These are phyloP conservation scores for Dryas octopetala DNA, from an alignment of 306 rosid genomes.

Conservation along the genomic window DNA sequence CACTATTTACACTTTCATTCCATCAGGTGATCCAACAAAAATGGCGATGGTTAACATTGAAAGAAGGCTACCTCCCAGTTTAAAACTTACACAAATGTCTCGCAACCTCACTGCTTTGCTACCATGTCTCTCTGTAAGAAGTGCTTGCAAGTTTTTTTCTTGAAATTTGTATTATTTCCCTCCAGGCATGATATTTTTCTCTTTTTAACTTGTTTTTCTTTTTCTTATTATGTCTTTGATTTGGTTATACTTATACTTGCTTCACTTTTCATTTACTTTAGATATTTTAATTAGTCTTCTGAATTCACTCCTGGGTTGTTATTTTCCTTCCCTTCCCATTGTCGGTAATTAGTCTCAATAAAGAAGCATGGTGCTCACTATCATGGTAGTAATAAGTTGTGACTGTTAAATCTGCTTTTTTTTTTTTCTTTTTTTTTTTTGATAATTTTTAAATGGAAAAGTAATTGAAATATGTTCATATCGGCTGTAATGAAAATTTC, in stretches of 20 bases:
- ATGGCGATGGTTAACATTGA: constrained; percentile 74
- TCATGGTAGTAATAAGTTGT: too few relatives aligned
- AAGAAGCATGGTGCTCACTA: too few relatives aligned
- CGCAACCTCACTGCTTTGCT: constrained; percentile 63
- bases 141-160: constrained; percentile 16
- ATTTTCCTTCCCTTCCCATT: too few relatives aligned
- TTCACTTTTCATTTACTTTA: not conserved
- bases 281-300: too few relatives aligned
- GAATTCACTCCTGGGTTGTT: too few relatives aligned
- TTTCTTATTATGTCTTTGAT: not conserved
- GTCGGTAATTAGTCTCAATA: too few relatives aligned
- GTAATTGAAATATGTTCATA: too few relatives aligned
- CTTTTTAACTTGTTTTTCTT: not conserved
- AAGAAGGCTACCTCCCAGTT: constrained; percentile 53
- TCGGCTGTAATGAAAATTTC: too few relatives aligned
- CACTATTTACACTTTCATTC: constrained; percentile 13
- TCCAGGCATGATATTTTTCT: not conserved
- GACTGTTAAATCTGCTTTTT: too few relatives aligned
- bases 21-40: constrained; percentile 81
- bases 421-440: too few relatives aligned
- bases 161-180: not conserved
- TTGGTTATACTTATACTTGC: not conserved
- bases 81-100: constrained; percentile 50
- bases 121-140: constrained; percentile 81
- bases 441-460: too few relatives aligned